Base-by-base conservation (phyloP, 2,329 filamentous ascomycete species). In the Thelonectria olida region DNA sequence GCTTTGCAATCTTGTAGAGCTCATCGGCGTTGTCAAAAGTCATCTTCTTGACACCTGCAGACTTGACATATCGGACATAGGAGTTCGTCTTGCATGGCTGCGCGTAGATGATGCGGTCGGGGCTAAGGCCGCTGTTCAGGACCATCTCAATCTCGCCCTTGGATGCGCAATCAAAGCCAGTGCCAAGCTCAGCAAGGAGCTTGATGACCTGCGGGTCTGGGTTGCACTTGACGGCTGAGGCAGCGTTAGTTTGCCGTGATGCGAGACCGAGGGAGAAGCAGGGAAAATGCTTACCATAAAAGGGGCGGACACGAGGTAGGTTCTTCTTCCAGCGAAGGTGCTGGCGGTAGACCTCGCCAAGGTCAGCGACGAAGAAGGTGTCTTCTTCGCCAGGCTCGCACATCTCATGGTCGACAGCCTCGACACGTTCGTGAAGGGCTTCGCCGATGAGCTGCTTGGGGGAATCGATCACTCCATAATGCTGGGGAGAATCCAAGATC, bases 21-120 rank as follows among this genome's bases (percentile, higher is more conserved):
- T 99, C 96, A 78, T 99, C 96, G 76, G 91, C 88, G 73, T 99
- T 99, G 86, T 99, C 96, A 76, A 99, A 98, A 2, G 96, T 99
- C 95, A 99, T 98, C 84, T 97, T 92, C 82, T 92, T 95, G 76
- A 99, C 96, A 69, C 91, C 91, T 68, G 90, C 84, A 75, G 88
- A 86, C 74, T 91, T 89, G 67, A 96, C 96, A 74, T 94, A 97
- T 75, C 94, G 93, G 65, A 99, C 86, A 79, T 97, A 98, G 48
- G 95, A 97, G 82, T 96, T 97, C 73, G 96, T 99, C 89, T 99
- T 99, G 91, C 96, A 98, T 57, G 96, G 96, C 82, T 99, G 96
- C 50, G 96, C 96, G 76, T 98, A 99, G 81, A 99, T 97, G 84
- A 99, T 96, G 78, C 95, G 93, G 68, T 89, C 88, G 12, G 96